Conservation (phyloP, 768 basidiomycete genomes). For the Podaxis sp. region DNA sequence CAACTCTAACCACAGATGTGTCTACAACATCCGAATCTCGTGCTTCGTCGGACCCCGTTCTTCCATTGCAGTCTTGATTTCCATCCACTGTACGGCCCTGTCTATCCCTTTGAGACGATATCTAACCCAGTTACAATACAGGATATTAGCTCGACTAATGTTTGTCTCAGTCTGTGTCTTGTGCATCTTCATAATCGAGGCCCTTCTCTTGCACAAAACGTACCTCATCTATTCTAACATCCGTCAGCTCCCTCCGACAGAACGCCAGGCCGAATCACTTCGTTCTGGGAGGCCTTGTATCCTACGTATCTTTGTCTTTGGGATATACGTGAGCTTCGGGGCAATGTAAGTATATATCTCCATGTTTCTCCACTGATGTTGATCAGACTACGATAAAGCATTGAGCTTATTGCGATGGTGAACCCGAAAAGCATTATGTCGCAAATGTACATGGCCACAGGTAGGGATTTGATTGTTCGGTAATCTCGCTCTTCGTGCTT, state of each 20-base stretch:
- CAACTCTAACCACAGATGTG: constrained; percentile 21
- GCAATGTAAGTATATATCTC: constrained; percentile 24
- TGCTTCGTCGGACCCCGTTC: constrained; percentile 23
- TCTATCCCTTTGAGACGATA: not conserved
- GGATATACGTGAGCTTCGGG: constrained; percentile 31
- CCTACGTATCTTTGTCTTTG: constrained; percentile 34
- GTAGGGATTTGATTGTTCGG: constrained; percentile 19
- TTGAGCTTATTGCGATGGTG: constrained; percentile 28
- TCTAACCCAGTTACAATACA: not conserved
- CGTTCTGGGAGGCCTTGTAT: constrained; percentile 25
- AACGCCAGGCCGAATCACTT: constrained; percentile 22
- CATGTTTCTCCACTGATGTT: not conserved
- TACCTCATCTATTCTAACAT: constrained; percentile 31
- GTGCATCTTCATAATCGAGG: not conserved
- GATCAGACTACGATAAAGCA: constrained; percentile 17
- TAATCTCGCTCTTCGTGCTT: not conserved
- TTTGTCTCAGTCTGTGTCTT: constrained; percentile 24
- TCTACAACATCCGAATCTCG: constrained; percentile 26
- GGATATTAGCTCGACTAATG: constrained; percentile 23
- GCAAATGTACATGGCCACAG: constrained; percentile 34
- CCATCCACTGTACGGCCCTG: constrained; percentile 21
- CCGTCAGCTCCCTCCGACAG: constrained; percentile 10
- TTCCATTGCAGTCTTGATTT: constrained; percentile 32
- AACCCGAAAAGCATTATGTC: constrained; percentile 22
- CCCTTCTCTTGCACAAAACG: not conserved